Evolutionary conservation across 2,329 filamentous ascomycete genomes (phyloP).

Genomic region (Ophiobolus disseminans): DNA sequence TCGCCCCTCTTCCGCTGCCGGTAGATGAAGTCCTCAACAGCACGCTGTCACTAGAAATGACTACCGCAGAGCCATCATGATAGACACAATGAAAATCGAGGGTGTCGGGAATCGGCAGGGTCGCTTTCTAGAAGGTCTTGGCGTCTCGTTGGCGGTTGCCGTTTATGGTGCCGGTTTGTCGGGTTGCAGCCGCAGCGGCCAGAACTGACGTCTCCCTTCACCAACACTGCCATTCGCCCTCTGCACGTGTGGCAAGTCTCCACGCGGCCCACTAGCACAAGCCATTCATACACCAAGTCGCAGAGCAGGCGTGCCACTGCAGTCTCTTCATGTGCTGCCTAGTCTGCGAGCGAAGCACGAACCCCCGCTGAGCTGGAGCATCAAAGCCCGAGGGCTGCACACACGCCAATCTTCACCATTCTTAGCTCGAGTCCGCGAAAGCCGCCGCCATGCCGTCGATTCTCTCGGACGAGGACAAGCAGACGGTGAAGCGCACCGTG

Average conservation of each 20-base stretch:
- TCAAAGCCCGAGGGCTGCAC: constrained; percentile 18
- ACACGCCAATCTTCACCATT: constrained; percentile 18
- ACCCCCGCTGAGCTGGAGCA: constrained; percentile 39
- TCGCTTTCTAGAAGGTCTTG: constrained; percentile 10
- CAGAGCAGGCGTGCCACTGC: constrained; percentile 15
- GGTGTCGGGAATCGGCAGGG: constrained; percentile 6
- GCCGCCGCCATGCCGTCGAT: constrained; percentile 63
- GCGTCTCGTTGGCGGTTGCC: constrained; percentile 12
- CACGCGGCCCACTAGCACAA: constrained; percentile 17
- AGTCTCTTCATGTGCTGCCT: constrained; percentile 40
- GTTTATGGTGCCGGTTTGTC: constrained; percentile 21
- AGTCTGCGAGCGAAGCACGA: constrained; percentile 23
- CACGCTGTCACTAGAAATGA: no score
- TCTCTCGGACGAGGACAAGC: constrained; percentile 91
- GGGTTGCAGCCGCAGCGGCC: constrained; percentile 30
- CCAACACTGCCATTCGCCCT: constrained; percentile 25
- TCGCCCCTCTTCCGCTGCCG: no score
- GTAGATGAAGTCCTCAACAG: no score
- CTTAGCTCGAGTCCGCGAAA: constrained; percentile 13
- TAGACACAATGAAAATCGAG: no score
- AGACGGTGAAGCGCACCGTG: constrained; percentile 91
- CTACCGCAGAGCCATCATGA: no score
- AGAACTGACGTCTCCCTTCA: constrained; percentile 31
- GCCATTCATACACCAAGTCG: constrained; percentile 9
- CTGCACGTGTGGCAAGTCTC: constrained; percentile 24